Evolutionary conservation across 768 basidiomycete genomes (phyloP).

Genomic region (Termitomyces sp.): DNA sequence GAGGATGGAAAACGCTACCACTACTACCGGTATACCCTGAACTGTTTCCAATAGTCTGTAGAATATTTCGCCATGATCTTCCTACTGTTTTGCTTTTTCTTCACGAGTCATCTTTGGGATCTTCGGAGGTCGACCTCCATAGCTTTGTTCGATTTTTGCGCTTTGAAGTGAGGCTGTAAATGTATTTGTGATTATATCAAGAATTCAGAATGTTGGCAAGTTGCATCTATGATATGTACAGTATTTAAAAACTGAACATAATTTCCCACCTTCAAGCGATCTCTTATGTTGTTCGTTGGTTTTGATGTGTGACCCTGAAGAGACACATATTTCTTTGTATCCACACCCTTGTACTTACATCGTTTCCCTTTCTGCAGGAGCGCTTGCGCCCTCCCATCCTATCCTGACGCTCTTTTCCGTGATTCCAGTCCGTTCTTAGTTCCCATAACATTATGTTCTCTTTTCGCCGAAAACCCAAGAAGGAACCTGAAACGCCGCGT

Average conservation of each 20-base stretch:
- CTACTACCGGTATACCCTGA: constrained; percentile 51
- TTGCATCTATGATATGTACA: not conserved
- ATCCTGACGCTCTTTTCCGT: constrained; percentile 13
- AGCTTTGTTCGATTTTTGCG: constrained; percentile 11
- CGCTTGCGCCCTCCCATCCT: constrained; percentile 6
- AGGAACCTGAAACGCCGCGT: constrained; percentile 36
- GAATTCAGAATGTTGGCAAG: constrained; percentile 8
- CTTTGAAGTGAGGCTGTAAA: constrained; percentile 18
- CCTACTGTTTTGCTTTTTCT: constrained; percentile 20
- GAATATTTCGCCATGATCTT: constrained; percentile 28
- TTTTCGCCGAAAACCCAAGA: constrained; percentile 65
- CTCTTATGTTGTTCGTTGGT: not conserved
- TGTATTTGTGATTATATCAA: constrained; percentile 21
- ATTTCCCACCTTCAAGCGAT: constrained; percentile 14
- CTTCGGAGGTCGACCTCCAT: constrained; percentile 12
- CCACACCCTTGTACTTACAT: constrained; percentile 2
- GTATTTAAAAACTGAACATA: not conserved
- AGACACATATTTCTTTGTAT: constrained; percentile 6
- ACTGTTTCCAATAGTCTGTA: constrained; percentile 26
- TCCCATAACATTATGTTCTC: constrained; percentile 55
- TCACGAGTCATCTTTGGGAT: constrained; percentile 15
- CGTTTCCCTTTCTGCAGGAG: constrained; percentile 2
- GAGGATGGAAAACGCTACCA: constrained; percentile 50
- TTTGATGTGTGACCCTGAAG: constrained; percentile 12
- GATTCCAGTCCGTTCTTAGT: constrained; percentile 13